Percentiles rank a stretch among this genome's conserved stretches.
These are phyloP conservation scores for Pezicula rhizophila DNA, from an alignment of 2,329 filamentous ascomycete species.

Conservation along the genomic window DNA sequence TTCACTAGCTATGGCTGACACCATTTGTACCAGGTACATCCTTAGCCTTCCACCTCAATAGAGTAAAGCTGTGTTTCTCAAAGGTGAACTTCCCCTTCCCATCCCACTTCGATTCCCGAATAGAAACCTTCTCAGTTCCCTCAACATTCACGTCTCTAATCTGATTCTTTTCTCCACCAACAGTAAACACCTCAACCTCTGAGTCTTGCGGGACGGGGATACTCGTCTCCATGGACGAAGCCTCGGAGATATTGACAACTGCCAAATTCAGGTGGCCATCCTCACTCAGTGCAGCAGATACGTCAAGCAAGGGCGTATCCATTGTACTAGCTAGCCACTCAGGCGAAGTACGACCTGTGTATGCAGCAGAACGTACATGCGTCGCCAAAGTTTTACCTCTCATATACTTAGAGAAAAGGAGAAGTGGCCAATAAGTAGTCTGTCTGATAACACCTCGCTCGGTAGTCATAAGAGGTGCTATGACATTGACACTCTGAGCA, in stretches of 20 bases:
- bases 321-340: slow-evolving; percentile 56
- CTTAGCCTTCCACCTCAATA: slow-evolving; percentile 43
- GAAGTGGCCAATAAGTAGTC: slow-evolving; percentile 55
- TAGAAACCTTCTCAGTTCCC: slow-evolving; percentile 53
- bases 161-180: slow-evolving; percentile 46
- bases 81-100: slow-evolving; percentile 55
- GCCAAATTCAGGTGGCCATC: slow-evolving; percentile 57
- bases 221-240: slow-evolving; percentile 45
- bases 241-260: slow-evolving; percentile 64
- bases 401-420: slow-evolving; percentile 61
- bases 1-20: neutral
- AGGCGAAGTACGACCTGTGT: slow-evolving; percentile 57
- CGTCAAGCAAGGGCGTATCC: slow-evolving; percentile 63
- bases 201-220: slow-evolving; percentile 30
- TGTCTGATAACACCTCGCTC: slow-evolving; percentile 49
- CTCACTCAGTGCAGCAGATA: slow-evolving; percentile 49
- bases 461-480: slow-evolving; percentile 55
- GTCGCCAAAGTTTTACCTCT: slow-evolving; percentile 60
- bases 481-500: slow-evolving; percentile 58
- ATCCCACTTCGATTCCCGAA: slow-evolving; percentile 55
- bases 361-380: slow-evolving; percentile 56
- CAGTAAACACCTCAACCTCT: slow-evolving; percentile 43
- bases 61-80: slow-evolving; percentile 60
- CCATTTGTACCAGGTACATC: neutral
- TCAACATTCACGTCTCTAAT: slow-evolving; percentile 58